Evolutionary conservation across 2,329 filamentous ascomycete genomes (phyloP).

Genomic region (Apiospora malaysiana): DNA sequence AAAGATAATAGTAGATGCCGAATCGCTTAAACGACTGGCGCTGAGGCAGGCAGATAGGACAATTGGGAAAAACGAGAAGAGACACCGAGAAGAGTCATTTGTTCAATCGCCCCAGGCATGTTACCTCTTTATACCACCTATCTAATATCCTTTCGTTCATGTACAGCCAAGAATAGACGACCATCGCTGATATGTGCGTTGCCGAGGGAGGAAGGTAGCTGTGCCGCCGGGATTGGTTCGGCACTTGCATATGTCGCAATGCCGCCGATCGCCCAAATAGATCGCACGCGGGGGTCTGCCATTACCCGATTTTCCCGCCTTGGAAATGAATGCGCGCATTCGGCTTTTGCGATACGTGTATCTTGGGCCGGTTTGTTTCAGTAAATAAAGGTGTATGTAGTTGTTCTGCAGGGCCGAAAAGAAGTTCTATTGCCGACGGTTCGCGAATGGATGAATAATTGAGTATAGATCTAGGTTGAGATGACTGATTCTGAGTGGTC

Average conservation of each 20-base stretch:
- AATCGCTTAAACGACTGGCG: background rate
- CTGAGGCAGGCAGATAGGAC: background rate
- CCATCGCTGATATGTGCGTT: background rate
- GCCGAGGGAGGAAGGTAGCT: background rate
- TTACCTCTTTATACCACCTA: background rate
- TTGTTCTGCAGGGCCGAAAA: background rate
- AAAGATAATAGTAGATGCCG: background rate
- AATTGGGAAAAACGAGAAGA: background rate
- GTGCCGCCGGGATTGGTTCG: background rate
- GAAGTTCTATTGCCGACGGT: background rate
- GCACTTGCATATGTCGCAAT: background rate
- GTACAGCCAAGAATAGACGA: background rate
- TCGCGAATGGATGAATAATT: background rate
- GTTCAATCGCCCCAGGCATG: background rate
- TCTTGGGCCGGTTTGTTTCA: background rate
- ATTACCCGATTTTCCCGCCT: slow-evolving; percentile 6
- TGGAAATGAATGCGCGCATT: background rate
- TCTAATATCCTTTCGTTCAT: too few species aligned
- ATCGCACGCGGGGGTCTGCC: background rate
- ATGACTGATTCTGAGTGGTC: background rate
- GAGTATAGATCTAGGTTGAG: too few species aligned
- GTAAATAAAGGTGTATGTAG: background rate
- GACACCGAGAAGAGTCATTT: background rate
- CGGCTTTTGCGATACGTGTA: background rate
- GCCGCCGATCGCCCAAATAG: background rate